Evolutionary conservation across 106 monocot genomes (phyloP), one percentile per base, ranked within the genome.

Genomic region (Acorus gramineus): DNA sequence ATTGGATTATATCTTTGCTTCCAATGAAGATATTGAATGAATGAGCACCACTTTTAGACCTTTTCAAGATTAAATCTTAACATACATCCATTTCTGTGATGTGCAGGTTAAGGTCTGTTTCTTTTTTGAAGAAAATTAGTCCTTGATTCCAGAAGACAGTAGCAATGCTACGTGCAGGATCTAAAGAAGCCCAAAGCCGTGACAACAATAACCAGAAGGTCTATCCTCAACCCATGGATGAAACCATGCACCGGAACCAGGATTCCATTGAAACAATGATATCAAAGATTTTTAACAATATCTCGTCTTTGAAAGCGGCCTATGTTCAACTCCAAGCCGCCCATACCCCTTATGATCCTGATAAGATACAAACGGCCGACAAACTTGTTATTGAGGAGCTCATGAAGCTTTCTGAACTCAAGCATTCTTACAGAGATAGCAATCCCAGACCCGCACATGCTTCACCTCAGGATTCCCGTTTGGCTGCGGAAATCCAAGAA

Each of bases 201-300:
- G 90, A 86, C 11, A 91, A 66, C 65, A 82, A 64, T 52, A 87
- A 75, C 57, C 90, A 90, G 74, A 90, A 85, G 68, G 84, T 98
- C 10, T 78, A 99, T 74, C 98, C 98, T 47, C 98, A 99, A 67
- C 98, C 98, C 14, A 76, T 86, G 48, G 92, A 99, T 49, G 98
- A 92, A 57, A 68, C 44, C 3, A 65, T 66, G 61, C 85, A 80
- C 64, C 74, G 74, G 55, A 77, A 73, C 5, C 83, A 77, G 66
- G 76, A 72, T 28, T 67, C 80, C 10, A 74, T 83, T 55, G 98
- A 99, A 42, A 44, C 60, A 6, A 57, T 99, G 14, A 74, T 98
- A 51, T 66, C 72, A 2, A 83, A 82, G 66, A 73, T 99, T 62
- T 99, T 99, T 75, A 77, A 73, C 66, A 84, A 85, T 14, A 71